Percentiles rank a stretch among this genome's conserved stretches.
Conservation (phyloP, 73 alveolate genomes). For the Paramecium biaurelia region DNA sequence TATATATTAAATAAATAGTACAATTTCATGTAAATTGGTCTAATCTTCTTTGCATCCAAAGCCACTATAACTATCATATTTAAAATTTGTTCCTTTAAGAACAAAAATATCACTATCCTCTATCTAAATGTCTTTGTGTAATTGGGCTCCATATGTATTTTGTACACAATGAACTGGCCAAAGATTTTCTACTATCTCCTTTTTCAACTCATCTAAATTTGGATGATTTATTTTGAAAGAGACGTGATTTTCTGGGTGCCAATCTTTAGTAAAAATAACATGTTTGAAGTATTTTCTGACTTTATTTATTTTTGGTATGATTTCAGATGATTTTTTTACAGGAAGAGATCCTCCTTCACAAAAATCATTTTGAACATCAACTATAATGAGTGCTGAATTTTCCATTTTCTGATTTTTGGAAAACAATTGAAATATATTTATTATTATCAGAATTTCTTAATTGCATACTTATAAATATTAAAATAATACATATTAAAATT, state of each 20-base stretch:
- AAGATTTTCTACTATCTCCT: slow-evolving; percentile 72
- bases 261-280: slow-evolving; percentile 84
- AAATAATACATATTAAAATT: not conserved
- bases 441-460: not conserved
- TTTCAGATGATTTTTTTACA: slow-evolving; percentile 77
- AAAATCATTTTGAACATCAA: slow-evolving; percentile 96
- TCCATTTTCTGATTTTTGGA: not conserved
- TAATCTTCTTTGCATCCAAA: slow-evolving; percentile 87
- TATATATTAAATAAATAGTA: not conserved
- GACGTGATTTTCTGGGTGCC: slow-evolving; percentile 89
- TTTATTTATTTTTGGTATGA: slow-evolving; percentile 82
- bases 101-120: slow-evolving; percentile 73
- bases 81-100: slow-evolving; percentile 73
- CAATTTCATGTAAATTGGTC: slow-evolving; percentile 75
- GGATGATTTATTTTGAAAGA: slow-evolving; percentile 82
- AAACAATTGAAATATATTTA: not conserved
- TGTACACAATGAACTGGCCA: slow-evolving; percentile 96
- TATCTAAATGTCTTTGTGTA: slow-evolving; percentile 78
- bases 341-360: slow-evolving; percentile 96
- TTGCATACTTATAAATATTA: not conserved
- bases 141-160: slow-evolving; percentile 89
- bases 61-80: slow-evolving; percentile 89
- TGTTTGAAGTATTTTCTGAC: slow-evolving; percentile 73
- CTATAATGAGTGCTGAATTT: slow-evolving; percentile 77
- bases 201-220: slow-evolving; percentile 63